Evolutionary conservation across 495 filamentous ascomycete species (phyloP), one percentile per base, ranked within the genome.

Genomic region (Neurospora sp.): DNA sequence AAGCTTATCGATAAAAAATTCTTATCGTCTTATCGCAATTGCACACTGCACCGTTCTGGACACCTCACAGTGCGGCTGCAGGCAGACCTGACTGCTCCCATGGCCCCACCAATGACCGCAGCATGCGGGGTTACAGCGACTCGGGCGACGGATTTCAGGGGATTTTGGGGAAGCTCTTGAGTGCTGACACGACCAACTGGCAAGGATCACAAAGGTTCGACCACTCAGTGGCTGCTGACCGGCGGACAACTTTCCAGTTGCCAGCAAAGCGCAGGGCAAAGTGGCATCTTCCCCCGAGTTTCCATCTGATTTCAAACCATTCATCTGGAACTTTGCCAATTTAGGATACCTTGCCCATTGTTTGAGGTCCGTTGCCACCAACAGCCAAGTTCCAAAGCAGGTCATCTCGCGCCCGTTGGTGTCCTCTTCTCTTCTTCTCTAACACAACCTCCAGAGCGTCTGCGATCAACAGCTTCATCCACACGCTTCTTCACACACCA

Each of bases 251-350:
- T 48, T 14, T 59, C 44, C 27, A 27, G 20, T 37, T 39, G 72
- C 35, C 40, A 40, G 11, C 31, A n/a, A 70, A 20, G 70, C 71
- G 75, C 80, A 20, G 70, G 70, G 75, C 80, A 82, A 81, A 81
- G 78, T 82, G 80, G 80, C 80, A 79, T 82, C 79, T 80, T 79
- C 69, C 0, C 27, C 31, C n/a, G 38, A 70, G 16, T 71, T 39
- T 42, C 39, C 31, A 20, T 35, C 41, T 62, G 73, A 80, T 79
- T 82, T 79, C 77, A 75, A 81, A 78, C 76, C 79, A 79, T 70
- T 40, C 71, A 54, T 72, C 35, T 66, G 23, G 54, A 62, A 18
- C 54, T 66, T 66, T 66, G 12, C 54, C 54, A 35, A 66, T 66
- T 66, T 66, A 18, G 54, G 54, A 35, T 66, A 66, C 54, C 23